Conservation (phyloP, 257 asterid genomes). For the Solanum verrucosum region DNA sequence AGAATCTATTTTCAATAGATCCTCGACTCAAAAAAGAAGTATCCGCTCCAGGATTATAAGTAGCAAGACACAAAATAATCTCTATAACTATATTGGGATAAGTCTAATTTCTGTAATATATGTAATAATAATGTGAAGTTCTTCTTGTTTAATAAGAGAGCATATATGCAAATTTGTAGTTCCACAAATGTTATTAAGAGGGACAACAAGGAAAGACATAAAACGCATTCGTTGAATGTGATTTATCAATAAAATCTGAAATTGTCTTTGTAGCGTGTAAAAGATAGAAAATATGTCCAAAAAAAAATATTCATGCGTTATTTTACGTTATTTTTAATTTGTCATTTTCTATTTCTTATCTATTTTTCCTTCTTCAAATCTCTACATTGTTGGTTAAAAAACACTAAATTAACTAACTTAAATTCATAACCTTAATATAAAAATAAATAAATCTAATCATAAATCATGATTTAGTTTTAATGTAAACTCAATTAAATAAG, state of each 20-base stretch:
- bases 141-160: not conserved
- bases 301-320: not conserved
- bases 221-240: not conserved
- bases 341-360: not conserved
- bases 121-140: not conserved
- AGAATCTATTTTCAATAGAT: not conserved
- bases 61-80: not conserved
- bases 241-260: too few relatives aligned
- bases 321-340: too few relatives aligned
- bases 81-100: not conserved
- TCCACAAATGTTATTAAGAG: not conserved
- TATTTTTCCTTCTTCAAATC: not conserved
- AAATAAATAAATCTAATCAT: too few relatives aligned
- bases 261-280: not conserved
- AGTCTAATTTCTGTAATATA: not conserved
- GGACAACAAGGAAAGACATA: not conserved
- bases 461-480: too few relatives aligned
- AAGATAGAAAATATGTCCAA: not conserved
- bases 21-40: not conserved
- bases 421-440: not conserved
- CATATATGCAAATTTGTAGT: not conserved
- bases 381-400: not conserved
- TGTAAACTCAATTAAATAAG: too few relatives aligned
- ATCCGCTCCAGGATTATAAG: not conserved
- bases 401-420: not conserved